phyloP scores from a whole-genome alignment of 2,329 filamentous ascomycete genomes.

The Xylariaceae sp. region DNA sequence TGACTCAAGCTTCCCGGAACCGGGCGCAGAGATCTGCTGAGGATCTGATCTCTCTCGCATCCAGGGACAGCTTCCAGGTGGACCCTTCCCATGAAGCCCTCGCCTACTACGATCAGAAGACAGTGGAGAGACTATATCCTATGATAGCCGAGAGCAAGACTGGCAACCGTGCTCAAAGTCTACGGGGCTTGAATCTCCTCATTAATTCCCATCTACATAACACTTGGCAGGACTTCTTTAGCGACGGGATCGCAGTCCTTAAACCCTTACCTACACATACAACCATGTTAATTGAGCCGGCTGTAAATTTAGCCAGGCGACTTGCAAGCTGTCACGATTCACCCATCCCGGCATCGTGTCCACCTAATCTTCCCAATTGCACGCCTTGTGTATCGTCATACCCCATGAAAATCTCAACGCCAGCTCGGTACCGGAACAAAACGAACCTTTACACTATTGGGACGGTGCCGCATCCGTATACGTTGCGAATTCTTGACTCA shows the following conservation, averaged over 20 bases:
- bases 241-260: conserved; percentile 70
- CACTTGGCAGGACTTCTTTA: conserved; percentile 76
- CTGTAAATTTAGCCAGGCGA: conserved; percentile 65
- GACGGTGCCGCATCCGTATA: conserved; percentile 88
- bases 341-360: conserved; percentile 71
- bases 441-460: conserved; percentile 74
- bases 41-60: conserved; percentile 57
- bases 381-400: conserved; percentile 63
- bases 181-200: conserved; percentile 63
- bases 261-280: conserved; percentile 75
- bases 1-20: conserved; percentile 55
- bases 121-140: conserved; percentile 61
- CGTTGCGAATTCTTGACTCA: conserved; percentile 63
- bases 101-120: conserved; percentile 67
- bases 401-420: conserved; percentile 62
- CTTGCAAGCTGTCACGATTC: conserved; percentile 70
- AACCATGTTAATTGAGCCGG: conserved; percentile 64
- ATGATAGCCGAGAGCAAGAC: conserved; percentile 59
- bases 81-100: conserved; percentile 63
- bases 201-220: conserved; percentile 82
- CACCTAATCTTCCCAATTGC: conserved; percentile 73
- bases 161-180: conserved; percentile 52
- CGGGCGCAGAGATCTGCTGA: conserved; percentile 52
- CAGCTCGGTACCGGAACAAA: conserved; percentile 64
- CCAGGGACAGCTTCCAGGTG: conserved; percentile 55